phyloP scores from a whole-genome alignment of 345 rosid genomes.

The Eucalyptus paniculata region DNA sequence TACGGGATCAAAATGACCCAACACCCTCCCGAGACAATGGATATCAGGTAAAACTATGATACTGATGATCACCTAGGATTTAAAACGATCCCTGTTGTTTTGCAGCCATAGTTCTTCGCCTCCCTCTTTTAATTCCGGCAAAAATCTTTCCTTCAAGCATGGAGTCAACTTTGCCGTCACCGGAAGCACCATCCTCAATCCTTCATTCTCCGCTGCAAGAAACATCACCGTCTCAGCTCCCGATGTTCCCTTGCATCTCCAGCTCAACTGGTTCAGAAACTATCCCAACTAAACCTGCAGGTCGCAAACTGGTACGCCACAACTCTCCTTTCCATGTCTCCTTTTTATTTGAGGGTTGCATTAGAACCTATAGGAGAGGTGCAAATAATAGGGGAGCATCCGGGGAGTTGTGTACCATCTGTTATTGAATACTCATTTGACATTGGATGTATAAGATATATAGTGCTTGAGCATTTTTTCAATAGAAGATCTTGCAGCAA shows the following conservation, averaged over 20 bases:
- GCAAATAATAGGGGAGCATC: too few relatives aligned
- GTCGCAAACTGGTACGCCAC: neutral
- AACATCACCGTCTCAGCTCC: neutral
- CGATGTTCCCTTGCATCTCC: neutral
- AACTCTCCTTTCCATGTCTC: neutral
- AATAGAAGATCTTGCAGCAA: too few relatives aligned
- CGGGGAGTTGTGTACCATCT: too few relatives aligned
- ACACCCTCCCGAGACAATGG: neutral
- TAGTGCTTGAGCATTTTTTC: too few relatives aligned
- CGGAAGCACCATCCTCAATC: neutral
- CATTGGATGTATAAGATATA: too few relatives aligned
- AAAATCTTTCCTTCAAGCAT: neutral
- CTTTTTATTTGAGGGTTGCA: constrained; percentile 61
- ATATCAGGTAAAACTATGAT: neutral
- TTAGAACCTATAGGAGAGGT: constrained; percentile 61
- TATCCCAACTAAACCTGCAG: neutral
- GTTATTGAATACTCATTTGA: too few relatives aligned
- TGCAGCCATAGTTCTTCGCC: neutral
- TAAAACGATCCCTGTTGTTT: neutral
- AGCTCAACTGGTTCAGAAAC: neutral
- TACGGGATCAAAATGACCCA: neutral
- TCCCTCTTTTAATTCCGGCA: neutral
- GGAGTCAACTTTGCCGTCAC: neutral
- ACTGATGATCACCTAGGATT: neutral
- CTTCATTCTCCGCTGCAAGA: neutral